Evolutionary conservation across 768 basidiomycete genomes (phyloP).

Genomic region (Rhizopogon salebrosus): DNA sequence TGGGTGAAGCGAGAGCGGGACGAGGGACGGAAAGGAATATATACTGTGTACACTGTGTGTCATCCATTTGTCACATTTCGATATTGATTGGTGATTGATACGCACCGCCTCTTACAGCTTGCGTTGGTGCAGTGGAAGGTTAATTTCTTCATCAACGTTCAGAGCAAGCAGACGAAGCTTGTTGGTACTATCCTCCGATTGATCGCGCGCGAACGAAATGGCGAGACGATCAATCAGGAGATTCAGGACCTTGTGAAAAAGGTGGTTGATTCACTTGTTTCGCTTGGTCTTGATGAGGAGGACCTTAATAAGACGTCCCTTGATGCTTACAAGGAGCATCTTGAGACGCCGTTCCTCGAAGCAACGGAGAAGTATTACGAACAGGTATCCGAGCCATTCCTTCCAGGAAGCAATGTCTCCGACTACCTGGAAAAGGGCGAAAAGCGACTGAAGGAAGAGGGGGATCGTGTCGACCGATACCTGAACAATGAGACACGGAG

Average conservation of each 20-base stretch:
- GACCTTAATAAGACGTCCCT: constrained; percentile 91
- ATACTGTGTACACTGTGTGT: constrained; percentile 91
- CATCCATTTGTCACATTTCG: neutral
- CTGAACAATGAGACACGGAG: constrained; percentile 86
- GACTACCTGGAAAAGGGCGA: constrained; percentile 96
- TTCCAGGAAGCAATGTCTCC: constrained; percentile 81
- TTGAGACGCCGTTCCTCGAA: constrained; percentile 83
- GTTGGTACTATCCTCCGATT: constrained; percentile 83
- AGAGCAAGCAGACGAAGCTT: constrained; percentile 74
- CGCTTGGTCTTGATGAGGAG: constrained; percentile 87
- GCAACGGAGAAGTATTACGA: constrained; percentile 91
- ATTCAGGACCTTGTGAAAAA: constrained; percentile 91
- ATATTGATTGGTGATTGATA: constrained; percentile 2
- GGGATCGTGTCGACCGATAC: constrained; percentile 92
- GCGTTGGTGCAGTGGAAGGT: constrained; percentile 95
- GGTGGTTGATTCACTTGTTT: constrained; percentile 92
- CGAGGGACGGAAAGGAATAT: constrained; percentile 92
- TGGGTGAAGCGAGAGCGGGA: constrained; percentile 99
- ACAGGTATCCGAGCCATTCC: constrained; percentile 85
- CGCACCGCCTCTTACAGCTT: constrained; percentile 42
- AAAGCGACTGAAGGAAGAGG: constrained; percentile 87
- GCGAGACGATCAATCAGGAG: constrained; percentile 88
- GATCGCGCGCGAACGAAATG: constrained; percentile 91
- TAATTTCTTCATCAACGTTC: constrained; percentile 84
- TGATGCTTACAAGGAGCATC: constrained; percentile 88